Conservation (phyloP, 805 yeast species). For the Starmerella floricola region DNA sequence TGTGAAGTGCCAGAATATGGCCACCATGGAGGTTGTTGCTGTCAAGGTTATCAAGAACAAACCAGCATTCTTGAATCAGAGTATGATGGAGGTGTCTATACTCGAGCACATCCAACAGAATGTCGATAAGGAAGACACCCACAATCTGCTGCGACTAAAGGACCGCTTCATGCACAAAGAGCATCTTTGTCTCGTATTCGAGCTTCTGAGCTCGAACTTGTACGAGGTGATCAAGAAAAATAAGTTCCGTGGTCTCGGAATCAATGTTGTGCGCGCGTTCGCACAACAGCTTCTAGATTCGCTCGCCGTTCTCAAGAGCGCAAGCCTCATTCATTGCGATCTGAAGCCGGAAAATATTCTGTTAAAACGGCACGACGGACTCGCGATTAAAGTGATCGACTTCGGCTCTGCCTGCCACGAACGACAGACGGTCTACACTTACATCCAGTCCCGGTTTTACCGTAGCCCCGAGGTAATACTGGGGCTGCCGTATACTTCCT, state of each 20-base stretch:
- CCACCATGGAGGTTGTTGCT: constrained; percentile 79
- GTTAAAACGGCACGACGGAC: constrained; percentile 64
- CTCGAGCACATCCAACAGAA: constrained; percentile 67
- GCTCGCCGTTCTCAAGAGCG: constrained; percentile 63
- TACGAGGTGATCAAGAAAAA: constrained; percentile 88
- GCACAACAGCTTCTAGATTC: constrained; percentile 74
- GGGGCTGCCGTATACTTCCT: constrained; percentile 82
- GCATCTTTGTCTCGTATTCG: constrained; percentile 88
- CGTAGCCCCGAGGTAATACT: constrained; percentile 89
- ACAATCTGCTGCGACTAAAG: constrained; percentile 61
- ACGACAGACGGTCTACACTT: constrained; percentile 75
- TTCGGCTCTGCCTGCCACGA: constrained; percentile 95
- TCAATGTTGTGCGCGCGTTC: constrained; percentile 64
- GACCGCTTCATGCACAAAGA: constrained; percentile 88
- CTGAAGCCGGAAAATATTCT: constrained; percentile 91
- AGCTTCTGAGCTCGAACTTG: constrained; percentile 71
- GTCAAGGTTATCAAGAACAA: constrained; percentile 88
- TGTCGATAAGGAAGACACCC: constrained; percentile 57
- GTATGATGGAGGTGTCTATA: constrained; percentile 77
- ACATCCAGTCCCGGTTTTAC: constrained; percentile 85
- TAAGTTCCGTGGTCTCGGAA: constrained; percentile 79
- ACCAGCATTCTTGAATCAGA: constrained; percentile 83
- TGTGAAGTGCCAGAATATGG: constrained; percentile 73
- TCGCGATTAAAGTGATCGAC: constrained; percentile 84
- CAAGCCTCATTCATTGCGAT: constrained; percentile 88